Evolutionary conservation across 495 filamentous ascomycete species (phyloP), one percentile per base, ranked within the genome.

Genomic region (Emericellopsis terricola): DNA sequence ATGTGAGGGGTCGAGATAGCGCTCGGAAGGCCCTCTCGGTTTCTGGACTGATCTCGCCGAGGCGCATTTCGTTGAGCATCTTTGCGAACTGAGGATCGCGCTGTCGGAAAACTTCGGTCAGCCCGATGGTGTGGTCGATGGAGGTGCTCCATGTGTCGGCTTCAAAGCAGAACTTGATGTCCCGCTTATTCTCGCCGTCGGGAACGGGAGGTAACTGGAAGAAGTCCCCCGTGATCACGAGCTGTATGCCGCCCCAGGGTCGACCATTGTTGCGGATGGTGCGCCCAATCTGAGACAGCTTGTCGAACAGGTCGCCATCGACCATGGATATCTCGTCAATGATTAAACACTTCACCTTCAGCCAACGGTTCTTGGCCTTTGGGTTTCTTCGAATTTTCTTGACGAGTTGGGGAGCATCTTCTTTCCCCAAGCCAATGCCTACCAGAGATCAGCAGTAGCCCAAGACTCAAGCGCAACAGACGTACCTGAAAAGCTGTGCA

Each of bases 291-390:
- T 76, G 69, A 38, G 94, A 84, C 8, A 97, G 68, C 55, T 96
- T 97, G 53, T 97, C 89, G 40, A 96, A 96, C 0, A 97, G 62
- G 34, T 96, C 87, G 1, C 80, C 91, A 47, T 96, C 91, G 8
- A 97, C 84, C 89, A 97, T 97, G 8, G 89, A 96, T 19, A 97
- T 77, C 54, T 97, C 89, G 52, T 97, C 89, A 43, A 97, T 68
- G 33, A 97, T 63, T 19, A 97, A 68, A 13, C 81, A 69, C 42
- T 80, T 87, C 0, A 85, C 92, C 15, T 73, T 72, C 40, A 92
- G 55, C 89, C 91, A 96, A 27, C 91, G 74, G 28, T 68, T 73
- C 49, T 76, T 81, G 10, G 83, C 83, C 50, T 96, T 97, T 28
- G 65, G 60, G 41, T 96, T 94, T 27, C 69, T 73, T 47, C 77